Conservation (phyloP, 345 rosid genomes). For the Rhizophora apiculata region DNA sequence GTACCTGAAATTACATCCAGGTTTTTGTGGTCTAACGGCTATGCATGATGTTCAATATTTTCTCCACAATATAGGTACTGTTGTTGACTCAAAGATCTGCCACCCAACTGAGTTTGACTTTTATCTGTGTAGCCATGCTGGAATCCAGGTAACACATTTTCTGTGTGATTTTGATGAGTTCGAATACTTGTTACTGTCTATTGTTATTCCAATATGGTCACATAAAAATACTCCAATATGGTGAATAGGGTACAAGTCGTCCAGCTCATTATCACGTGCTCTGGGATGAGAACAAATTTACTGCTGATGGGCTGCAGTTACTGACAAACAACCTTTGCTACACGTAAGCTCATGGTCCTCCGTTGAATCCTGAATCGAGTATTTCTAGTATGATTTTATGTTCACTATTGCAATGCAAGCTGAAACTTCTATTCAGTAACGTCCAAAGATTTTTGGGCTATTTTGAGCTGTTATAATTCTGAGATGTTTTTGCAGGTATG, state of each 20-base stretch:
- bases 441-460: too few relatives aligned
- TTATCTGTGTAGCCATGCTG: conserved; percentile 97
- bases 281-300: conserved; percentile 97
- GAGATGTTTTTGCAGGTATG: conserved; percentile 51
- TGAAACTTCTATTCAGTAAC: too few relatives aligned
- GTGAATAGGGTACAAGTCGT: conserved; percentile 81
- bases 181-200: background rate
- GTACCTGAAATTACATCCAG: background rate
- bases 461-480: background rate
- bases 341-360: conserved; percentile 48
- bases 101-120: conserved; percentile 98
- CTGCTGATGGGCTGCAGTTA: conserved; percentile 89
- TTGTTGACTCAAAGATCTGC: conserved; percentile 95
- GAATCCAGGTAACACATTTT: conserved; percentile 63
- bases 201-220: background rate
- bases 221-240: background rate
- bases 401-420: background rate
- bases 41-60: background rate
- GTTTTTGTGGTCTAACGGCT: background rate
- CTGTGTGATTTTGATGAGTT: background rate
- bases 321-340: conserved; percentile 93
- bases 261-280: conserved; percentile 98
- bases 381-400: background rate
- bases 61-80: conserved; percentile 55
- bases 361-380: background rate